phyloP scores from a whole-genome alignment of 2,329 filamentous ascomycete genomes.

The Mycosphaerelloides madeirae region DNA sequence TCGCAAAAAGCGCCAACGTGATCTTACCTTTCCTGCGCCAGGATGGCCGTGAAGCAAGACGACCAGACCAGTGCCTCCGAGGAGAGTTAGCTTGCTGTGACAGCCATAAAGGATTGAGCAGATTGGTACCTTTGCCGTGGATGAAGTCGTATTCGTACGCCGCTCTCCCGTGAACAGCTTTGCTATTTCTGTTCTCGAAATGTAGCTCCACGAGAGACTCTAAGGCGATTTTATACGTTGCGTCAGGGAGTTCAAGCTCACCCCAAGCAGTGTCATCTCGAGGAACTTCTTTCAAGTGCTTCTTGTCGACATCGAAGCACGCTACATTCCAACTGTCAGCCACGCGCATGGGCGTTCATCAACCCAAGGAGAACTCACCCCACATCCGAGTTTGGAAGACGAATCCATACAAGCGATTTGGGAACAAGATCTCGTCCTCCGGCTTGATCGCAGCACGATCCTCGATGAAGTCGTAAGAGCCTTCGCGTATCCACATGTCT shows the following conservation, averaged over 20 bases:
- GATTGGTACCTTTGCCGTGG: constrained; percentile 14
- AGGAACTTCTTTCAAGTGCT: background rate
- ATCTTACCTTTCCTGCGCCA: constrained; percentile 22
- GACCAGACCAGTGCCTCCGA: too few species aligned
- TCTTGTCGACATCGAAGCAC: background rate
- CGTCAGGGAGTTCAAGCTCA: constrained; percentile 1
- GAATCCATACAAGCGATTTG: constrained; percentile 1
- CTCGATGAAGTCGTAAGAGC: background rate
- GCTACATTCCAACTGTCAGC: background rate
- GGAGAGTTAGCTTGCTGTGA: too few species aligned
- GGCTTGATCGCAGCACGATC: background rate
- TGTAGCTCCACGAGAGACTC: background rate
- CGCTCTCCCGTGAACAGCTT: background rate
- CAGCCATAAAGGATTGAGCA: too few species aligned
- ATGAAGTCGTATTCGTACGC: constrained; percentile 7
- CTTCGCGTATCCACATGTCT: background rate
- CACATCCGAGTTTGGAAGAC: constrained; percentile 1
- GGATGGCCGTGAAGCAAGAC: constrained; percentile 21
- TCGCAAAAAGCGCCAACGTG: background rate
- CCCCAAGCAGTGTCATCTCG: background rate
- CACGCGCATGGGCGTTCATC: too few species aligned
- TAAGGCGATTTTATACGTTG: background rate
- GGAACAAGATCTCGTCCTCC: background rate
- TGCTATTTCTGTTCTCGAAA: background rate
- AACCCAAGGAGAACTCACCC: too few species aligned